Evolutionary conservation across 495 filamentous ascomycete species (phyloP), one percentile per base, ranked within the genome.

Genomic region (Jackrogersella minutella): DNA sequence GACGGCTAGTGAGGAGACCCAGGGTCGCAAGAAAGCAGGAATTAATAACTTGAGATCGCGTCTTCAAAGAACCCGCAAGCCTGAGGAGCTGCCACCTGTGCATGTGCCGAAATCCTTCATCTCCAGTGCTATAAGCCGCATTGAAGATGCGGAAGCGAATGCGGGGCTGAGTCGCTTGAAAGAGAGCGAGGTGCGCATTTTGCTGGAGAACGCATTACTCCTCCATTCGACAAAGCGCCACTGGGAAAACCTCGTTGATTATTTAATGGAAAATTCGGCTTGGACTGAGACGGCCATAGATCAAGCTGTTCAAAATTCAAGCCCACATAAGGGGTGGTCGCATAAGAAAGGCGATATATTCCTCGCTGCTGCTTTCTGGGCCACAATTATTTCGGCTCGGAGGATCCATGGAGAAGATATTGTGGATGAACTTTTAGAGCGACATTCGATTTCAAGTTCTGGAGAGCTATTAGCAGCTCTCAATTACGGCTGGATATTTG

Each of bases 41-140:
- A 77, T 74, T 64, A 74, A 77, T 17, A 77, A 75, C 17, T 70
- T 76, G 28, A 77, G 76, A 55, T 64, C 74, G 43, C 78, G 81
- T 24, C 67, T 71, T n/a, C 40, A 41, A 36, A 73, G 81, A 31
- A 73, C 62, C 63, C 76, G 77, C 44, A 73, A 74, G 56, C 74
- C 78, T 13, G 76, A 82, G 46, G 72, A 77, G 22, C 34, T 81
- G 0, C 80, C 82, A 2, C 73, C 78, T 16, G 64, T 83, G 3
- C 57, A 74, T 17, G 30, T 86, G 17, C 81, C 83, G 6, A 62
- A 70, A 7, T 81, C 77, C 51, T 86, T 87, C 68, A 49, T 74
- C 34, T 59, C 76, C 22, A 28, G 62, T 1, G 77, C 77, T 51
- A 71, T 81, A 1, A 67, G 62, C 57, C 64, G 69, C 24, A 40